Evolutionary conservation across 2,329 filamentous ascomycete genomes (phyloP), one percentile per base, ranked within the genome.

Genomic region (Zymoseptoria pseudotritici): DNA sequence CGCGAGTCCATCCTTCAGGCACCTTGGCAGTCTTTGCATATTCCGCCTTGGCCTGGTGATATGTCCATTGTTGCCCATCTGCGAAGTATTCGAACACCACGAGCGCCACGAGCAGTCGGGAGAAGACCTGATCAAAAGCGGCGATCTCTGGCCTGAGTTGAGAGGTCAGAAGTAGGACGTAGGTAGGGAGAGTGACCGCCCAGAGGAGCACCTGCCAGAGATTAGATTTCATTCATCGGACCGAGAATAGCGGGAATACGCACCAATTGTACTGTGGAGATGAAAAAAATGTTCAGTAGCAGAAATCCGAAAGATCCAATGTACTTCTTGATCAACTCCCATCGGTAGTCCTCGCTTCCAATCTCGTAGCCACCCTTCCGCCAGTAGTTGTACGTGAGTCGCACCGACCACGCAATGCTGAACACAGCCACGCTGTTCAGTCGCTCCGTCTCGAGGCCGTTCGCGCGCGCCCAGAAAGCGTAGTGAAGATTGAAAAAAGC

Each of bases 301-400:
- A 92, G 90, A 79, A 96, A 96, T 22, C 86, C 72, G 49, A 81
- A 78, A 1, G 79, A 77, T 6, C 83, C 84, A 21, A 92, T 80
- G 46, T 85, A 78, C 26, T 82, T 78, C 71, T 86, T 86, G 56
- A 97, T 78, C 58, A 92, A 85, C 59, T 82, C 80, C 93, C 94
- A 99, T 76, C 94, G 84, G 74, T 99, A 99, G 75, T 99, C 94
- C 75, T 99, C 93, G 17, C 89, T 92, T 46, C 94, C 93, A 64
- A 92, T 80, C 17, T 82, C 79, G 74, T 99, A 99, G 22, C 94
- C 94, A 49, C 94, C 94, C 74, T 90, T 96, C 60, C 94, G 88
- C 87, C 89, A 96, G 78, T 97, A 99, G 77, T 99, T 99, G 80
- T 84, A 97, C 2, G 93, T 97, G 75, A 99, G 79, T 10, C 94